These are phyloP conservation scores for Astragalus glycyphyllos DNA, from an alignment of 306 rosid genomes.

Conservation along the genomic window DNA sequence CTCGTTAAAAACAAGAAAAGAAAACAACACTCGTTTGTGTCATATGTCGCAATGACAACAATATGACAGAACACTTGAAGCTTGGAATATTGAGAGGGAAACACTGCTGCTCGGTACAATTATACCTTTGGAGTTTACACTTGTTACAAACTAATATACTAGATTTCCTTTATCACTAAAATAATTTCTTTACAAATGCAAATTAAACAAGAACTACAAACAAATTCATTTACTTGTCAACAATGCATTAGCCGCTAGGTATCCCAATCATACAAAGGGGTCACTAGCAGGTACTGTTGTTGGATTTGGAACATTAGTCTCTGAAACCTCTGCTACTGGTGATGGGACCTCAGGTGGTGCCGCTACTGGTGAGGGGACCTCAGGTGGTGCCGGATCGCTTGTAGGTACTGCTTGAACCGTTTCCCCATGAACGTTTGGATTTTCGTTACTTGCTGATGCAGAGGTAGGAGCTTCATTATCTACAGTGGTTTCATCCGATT, in stretches of 20 bases:
- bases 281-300: conserved; percentile 46
- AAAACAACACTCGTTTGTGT: not conserved
- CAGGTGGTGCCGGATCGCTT: conserved; percentile 43
- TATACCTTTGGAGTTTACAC: conserved; percentile 23
- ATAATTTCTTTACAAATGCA: conserved; percentile 48
- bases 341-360: conserved; percentile 51
- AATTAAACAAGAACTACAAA: conserved; percentile 18
- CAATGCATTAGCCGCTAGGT: conserved; percentile 30
- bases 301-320: conserved; percentile 39
- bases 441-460: conserved; percentile 49
- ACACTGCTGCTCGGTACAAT: conserved; percentile 36
- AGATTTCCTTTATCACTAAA: conserved; percentile 37
- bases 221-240: conserved; percentile 27
- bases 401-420: conserved; percentile 45
- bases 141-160: conserved; percentile 41
- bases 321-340: conserved; percentile 46
- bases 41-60: conserved; percentile 38
- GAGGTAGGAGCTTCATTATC: conserved; percentile 43
- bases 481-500: conserved; percentile 51
- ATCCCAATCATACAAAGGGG: conserved; percentile 45
- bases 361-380: conserved; percentile 49
- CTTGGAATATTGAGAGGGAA: conserved; percentile 32
- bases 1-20: conserved; percentile 1
- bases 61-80: conserved; percentile 32
- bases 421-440: conserved; percentile 46